A percentile compares a stretch with the other conserved stretches of the same genome.
Evolutionary conservation across 345 rosid genomes (phyloP).

Genomic region (Salix exigua): DNA sequence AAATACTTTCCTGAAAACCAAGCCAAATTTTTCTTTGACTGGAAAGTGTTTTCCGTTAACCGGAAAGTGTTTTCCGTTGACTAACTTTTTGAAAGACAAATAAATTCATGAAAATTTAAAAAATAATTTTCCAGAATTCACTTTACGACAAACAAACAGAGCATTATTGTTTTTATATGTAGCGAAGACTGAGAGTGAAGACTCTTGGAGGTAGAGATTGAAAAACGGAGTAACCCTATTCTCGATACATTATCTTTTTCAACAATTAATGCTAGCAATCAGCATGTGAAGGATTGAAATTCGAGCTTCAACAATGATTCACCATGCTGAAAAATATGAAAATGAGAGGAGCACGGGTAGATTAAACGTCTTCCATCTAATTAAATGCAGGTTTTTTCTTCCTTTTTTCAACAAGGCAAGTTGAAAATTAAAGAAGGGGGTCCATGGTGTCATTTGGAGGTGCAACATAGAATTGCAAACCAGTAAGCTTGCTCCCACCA

Average conservation of each 20-base stretch:
- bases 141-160: no score
- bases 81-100: no score
- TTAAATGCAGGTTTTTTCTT: neutral
- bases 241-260: neutral
- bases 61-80: no score
- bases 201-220: neutral
- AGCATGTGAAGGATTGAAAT: neutral
- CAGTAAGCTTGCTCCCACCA: constrained; percentile 56
- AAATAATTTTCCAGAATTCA: no score
- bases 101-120: no score
- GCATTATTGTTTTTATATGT: neutral
- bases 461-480: constrained; percentile 42
- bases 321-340: neutral
- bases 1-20: no score
- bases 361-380: neutral
- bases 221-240: constrained; percentile 1
- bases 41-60: no score
- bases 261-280: no score
- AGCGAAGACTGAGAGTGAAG: neutral
- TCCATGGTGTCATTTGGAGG: constrained; percentile 54
- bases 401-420: neutral
- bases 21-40: no score
- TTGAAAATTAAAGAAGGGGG: constrained; percentile 23
- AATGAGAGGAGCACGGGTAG: neutral
- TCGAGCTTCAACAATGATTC: neutral